Evolutionary conservation across 352 stramenopile species (phyloP), one percentile per base, ranked within the genome.

Genomic region (Phytophthora rubi): DNA sequence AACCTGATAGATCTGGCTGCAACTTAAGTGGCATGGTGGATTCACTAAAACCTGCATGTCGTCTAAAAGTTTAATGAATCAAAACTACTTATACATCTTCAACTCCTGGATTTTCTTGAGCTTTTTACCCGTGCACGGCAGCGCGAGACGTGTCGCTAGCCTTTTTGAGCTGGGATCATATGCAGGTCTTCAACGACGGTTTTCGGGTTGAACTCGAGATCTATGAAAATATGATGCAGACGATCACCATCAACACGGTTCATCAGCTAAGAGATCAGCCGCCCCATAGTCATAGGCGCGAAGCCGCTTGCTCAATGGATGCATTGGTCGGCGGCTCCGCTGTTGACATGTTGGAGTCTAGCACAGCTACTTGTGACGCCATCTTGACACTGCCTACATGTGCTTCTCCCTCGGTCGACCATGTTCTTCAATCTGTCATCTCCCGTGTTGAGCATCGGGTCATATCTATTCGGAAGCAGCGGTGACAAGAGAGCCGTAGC

Each of bases 201-300:
- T 89, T 94, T 54, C 73, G 81, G 0, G 65, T 94, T 9, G 81
- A 94, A 51, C 76, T 94, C 12, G 81, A 92, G 51, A 88, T 94
- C 23, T 91, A 88, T 51, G 73, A 93, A 37, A 82, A 65, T 37
- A 59, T 58, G 13, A n/a, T 64, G 18, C 59, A 72, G 44, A 62
- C 73, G 45, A 65, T 73, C 23, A 12, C 53, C 8, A 67, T 47
- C 33, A 65, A 68, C n/a, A n/a, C 63, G 12, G 45, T 63, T 37
- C 26, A 44, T 18, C 16, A 53, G 12, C 21, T 45, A 23, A 39
- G n/a, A 28, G 21, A 2, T 51, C 52, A 53, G 4, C 44, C 6
- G 5, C 57, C 45, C 12, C 44, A 39, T 15, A 16, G 53, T 45
- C 62, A 59, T 23, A 54, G 55, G 16, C 56, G 28, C n/a, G 55